phyloP scores from a whole-genome alignment of 148 eudicot genomes.

The Vaccinium myrtillus region DNA sequence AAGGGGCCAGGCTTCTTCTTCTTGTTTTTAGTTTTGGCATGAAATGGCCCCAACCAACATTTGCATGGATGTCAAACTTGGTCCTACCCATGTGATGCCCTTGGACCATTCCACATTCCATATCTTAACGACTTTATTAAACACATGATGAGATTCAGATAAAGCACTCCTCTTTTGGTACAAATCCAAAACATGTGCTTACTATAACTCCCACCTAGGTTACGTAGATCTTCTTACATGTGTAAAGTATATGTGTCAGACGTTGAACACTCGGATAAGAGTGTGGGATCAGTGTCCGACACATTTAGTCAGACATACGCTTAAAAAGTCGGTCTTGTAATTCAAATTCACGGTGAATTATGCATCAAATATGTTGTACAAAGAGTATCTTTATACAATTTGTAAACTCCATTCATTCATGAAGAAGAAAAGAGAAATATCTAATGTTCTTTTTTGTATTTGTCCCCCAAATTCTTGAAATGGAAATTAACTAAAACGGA shows the following conservation, averaged over 20 bases:
- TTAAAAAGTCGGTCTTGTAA: background rate
- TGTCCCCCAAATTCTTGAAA: background rate
- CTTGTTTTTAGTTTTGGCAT: background rate
- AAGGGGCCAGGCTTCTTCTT: background rate
- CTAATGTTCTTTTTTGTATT: no score
- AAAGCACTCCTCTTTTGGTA: background rate
- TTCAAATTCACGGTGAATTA: background rate
- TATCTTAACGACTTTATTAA: background rate
- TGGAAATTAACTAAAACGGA: background rate
- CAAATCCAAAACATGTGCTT: no score
- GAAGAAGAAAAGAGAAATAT: background rate
- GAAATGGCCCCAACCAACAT: background rate
- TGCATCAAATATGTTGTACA: background rate
- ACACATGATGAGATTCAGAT: background rate
- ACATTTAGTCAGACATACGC: background rate
- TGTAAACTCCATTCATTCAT: background rate
- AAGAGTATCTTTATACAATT: no score
- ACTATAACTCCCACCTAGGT: background rate
- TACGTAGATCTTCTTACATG: background rate
- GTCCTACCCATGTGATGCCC: constrained; percentile 3
- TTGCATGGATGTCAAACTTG: background rate
- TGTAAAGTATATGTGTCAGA: background rate
- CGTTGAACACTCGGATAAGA: background rate
- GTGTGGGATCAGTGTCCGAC: background rate
- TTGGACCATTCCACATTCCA: background rate